Conservation (phyloP, 2,329 filamentous ascomycete genomes). For the Trichophyton mentagrophytes region DNA sequence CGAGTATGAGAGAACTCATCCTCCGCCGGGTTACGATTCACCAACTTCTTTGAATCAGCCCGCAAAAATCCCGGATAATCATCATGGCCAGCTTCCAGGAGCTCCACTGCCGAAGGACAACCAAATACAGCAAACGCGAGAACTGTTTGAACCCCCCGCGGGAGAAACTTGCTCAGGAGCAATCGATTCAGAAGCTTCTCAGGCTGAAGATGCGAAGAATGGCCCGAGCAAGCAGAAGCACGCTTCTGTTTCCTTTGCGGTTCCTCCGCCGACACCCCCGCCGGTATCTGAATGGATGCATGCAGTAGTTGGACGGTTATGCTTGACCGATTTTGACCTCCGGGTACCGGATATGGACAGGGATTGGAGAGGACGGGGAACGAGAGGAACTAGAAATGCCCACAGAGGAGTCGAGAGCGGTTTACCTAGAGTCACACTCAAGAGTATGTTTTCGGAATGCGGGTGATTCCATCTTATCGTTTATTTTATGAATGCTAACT, state of each 20-base stretch:
- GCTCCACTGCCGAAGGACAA: neutral
- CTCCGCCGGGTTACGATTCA: neutral
- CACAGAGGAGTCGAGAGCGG: constrained; percentile 26
- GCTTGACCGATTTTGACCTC: constrained; percentile 49
- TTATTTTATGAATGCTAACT: constrained; percentile 22
- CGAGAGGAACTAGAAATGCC: constrained; percentile 31
- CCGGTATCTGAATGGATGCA: constrained; percentile 54
- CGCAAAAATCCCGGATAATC: neutral
- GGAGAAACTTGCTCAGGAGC: neutral
- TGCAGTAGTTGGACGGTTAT: constrained; percentile 49
- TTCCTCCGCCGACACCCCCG: constrained; percentile 35
- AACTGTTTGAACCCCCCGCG: neutral
- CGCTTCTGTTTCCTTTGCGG: constrained; percentile 35
- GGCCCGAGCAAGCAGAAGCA: constrained; percentile 24
- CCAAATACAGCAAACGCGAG: neutral
- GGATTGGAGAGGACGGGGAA: constrained; percentile 64
- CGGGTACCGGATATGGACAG: constrained; percentile 36
- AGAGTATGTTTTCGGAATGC: constrained; percentile 18
- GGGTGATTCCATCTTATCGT: neutral
- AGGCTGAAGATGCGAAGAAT: constrained; percentile 10
- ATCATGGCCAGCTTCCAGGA: neutral
- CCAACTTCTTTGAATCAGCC: neutral
- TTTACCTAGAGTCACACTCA: constrained; percentile 22
- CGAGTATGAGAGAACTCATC: constrained; percentile 8
- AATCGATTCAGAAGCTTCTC: neutral